Evolutionary conservation across 2,329 filamentous ascomycete genomes (phyloP).

Genomic region (Paracoccidioides brasiliensis): DNA sequence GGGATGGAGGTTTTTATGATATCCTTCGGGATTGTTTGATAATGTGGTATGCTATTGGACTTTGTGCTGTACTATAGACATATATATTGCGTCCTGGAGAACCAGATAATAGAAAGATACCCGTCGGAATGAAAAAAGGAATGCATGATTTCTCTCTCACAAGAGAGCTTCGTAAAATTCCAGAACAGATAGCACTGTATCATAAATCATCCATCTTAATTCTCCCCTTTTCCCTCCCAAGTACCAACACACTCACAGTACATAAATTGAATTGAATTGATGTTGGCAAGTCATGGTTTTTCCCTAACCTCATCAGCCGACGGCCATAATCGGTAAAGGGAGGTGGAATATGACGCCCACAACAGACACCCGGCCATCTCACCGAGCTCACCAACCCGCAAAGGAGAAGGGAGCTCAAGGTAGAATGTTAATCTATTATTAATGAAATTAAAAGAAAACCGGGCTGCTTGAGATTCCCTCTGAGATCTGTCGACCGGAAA

Average conservation of each 20-base stretch:
- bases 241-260: too few relatives aligned
- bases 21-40: background rate
- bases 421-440: conserved; percentile 18
- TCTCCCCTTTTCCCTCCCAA: background rate
- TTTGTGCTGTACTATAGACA: background rate
- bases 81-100: background rate
- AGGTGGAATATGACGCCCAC: conserved; percentile 75
- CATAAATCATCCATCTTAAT: background rate
- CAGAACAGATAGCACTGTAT: background rate
- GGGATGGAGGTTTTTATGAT: too few relatives aligned
- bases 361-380: conserved; percentile 35
- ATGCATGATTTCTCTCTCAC: too few relatives aligned
- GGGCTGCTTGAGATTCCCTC: conserved; percentile 51
- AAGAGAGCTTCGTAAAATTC: too few relatives aligned
- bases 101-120: too few relatives aligned
- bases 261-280: conserved; percentile 16
- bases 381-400: conserved; percentile 49
- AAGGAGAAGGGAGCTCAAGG: conserved; percentile 50
- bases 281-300: conserved; percentile 74
- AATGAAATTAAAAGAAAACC: conserved; percentile 17
- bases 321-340: conserved; percentile 69
- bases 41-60: background rate
- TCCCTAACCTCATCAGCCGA: conserved; percentile 81
- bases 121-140: too few relatives aligned
- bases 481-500: conserved; percentile 94